phyloP scores from a whole-genome alignment of 2,329 filamentous ascomycete genomes.

The Phoma sp. region DNA sequence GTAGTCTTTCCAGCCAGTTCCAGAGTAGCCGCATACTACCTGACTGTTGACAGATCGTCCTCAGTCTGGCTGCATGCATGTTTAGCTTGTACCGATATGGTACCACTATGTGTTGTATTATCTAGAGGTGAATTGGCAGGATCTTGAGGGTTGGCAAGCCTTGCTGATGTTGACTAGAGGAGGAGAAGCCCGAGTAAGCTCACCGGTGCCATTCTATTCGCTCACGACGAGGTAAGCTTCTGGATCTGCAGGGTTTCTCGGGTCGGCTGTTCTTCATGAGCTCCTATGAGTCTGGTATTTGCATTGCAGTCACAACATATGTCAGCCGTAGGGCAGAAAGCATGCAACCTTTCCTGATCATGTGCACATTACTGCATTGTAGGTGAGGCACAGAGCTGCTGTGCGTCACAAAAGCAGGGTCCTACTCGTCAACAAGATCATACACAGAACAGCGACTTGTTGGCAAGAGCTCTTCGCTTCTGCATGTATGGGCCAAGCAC shows the following conservation, averaged over 20 bases:
- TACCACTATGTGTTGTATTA: no score
- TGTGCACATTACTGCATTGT: not conserved
- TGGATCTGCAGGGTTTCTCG: not conserved
- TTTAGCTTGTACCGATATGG: no score
- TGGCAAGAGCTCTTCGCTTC: slow-evolving; percentile 16
- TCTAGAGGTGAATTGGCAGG: no score
- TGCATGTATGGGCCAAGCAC: slow-evolving; percentile 21
- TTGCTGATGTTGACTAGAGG: no score
- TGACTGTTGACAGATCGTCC: not conserved
- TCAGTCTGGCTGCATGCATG: no score
- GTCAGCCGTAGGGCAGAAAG: not conserved
- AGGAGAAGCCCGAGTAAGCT: no score
- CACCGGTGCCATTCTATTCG: not conserved
- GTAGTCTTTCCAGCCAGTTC: not conserved
- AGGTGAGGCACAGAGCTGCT: not conserved
- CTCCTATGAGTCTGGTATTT: not conserved
- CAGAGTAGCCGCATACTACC: not conserved
- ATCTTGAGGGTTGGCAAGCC: no score
- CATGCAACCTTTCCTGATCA: not conserved
- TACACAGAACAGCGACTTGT: not conserved
- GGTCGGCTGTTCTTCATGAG: not conserved
- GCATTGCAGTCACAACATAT: not conserved
- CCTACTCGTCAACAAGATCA: slow-evolving; percentile 2
- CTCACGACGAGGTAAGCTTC: not conserved
- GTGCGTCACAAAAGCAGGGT: not conserved